Conservation (phyloP, 805 yeast genomes). For the Monosporozyma servazzii region DNA sequence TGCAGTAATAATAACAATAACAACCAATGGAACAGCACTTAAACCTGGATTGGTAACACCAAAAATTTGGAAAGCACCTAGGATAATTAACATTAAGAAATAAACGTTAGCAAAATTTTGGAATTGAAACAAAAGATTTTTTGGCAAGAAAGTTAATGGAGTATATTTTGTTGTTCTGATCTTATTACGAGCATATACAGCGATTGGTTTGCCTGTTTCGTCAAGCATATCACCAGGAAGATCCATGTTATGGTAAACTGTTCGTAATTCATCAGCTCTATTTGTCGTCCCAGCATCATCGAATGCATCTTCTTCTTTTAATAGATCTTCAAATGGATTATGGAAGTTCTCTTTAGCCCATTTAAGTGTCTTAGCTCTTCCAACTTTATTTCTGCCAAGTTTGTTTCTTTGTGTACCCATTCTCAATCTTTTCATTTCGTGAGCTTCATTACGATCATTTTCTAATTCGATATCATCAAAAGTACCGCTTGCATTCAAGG, state of each 20-base stretch:
- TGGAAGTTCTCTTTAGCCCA: conserved; percentile 35
- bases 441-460: conserved; percentile 11
- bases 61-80: conserved; percentile 69
- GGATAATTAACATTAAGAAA: conserved; percentile 66
- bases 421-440: conserved; percentile 60
- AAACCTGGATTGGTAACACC: conserved; percentile 75
- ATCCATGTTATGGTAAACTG: conserved; percentile 49
- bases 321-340: conserved; percentile 27
- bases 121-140: conserved; percentile 72
- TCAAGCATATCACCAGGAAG: conserved; percentile 52
- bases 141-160: conserved; percentile 80
- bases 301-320: conserved; percentile 17
- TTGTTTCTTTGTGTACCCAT: conserved; percentile 87
- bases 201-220: conserved; percentile 50
- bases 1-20: conserved; percentile 65
- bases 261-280: conserved; percentile 36
- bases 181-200: conserved; percentile 74
- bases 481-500: conserved; percentile 9
- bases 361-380: conserved; percentile 53
- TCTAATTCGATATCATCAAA: conserved; percentile 23
- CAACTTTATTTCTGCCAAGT: conserved; percentile 54
- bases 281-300: conserved; percentile 32
- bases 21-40: conserved; percentile 70
- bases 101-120: conserved; percentile 84
- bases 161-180: conserved; percentile 94